Conservation (phyloP, 2,329 filamentous ascomycete genomes). For the Hypoxylon sp. region DNA sequence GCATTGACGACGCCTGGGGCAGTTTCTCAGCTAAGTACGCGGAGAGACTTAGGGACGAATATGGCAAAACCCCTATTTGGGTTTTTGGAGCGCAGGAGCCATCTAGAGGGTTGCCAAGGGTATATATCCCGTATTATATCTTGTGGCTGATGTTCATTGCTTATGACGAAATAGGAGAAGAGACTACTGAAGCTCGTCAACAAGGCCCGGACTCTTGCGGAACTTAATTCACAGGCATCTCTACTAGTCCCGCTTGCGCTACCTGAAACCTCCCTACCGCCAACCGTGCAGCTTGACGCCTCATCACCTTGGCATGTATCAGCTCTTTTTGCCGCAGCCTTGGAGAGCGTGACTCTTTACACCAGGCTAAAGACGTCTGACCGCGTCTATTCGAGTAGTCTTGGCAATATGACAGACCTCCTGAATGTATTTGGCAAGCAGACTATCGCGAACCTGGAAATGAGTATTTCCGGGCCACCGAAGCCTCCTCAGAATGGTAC, state of each 20-base stretch:
- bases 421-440: constrained; percentile 85
- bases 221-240: constrained; percentile 79
- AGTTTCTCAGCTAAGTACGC: constrained; percentile 81
- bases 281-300: constrained; percentile 71
- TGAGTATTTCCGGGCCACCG: constrained; percentile 68
- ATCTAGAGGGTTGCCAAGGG: constrained; percentile 67
- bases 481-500: constrained; percentile 51
- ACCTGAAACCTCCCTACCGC: constrained; percentile 69
- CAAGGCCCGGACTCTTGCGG: constrained; percentile 78
- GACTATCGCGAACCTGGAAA: constrained; percentile 80
- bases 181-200: constrained; percentile 78
- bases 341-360: constrained; percentile 85
- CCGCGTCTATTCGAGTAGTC: constrained; percentile 62
- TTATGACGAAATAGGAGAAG: constrained; percentile 65
- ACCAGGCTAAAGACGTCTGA: constrained; percentile 73
- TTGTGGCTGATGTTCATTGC: constrained; percentile 14
- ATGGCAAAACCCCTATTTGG: constrained; percentile 89
- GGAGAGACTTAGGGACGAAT: constrained; percentile 88
- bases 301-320: constrained; percentile 84
- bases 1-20: constrained; percentile 84
- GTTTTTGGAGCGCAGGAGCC: constrained; percentile 85
- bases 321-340: constrained; percentile 79
- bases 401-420: constrained; percentile 75
- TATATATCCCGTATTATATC: constrained; percentile 51
- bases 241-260: constrained; percentile 83